Percentiles rank a stretch among this genome's conserved stretches.
phyloP scores from a whole-genome alignment of 1,139 yeast genomes.

The Tardiomyces digboiensis region DNA sequence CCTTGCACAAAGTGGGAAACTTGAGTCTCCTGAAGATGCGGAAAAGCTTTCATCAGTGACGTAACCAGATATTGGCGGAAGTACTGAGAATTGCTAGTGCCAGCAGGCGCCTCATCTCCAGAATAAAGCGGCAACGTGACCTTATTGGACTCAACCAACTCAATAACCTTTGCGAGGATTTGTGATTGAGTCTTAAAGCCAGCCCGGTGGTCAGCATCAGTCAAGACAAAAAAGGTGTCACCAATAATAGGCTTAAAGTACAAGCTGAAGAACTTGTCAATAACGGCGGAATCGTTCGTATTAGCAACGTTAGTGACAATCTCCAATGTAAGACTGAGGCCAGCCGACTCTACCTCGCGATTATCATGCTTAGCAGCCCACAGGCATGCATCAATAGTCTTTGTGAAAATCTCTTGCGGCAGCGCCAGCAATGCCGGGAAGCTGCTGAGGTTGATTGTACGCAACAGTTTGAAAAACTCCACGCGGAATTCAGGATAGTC shows the following conservation, averaged over 20 bases:
- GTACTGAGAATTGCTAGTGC: conserved; percentile 72
- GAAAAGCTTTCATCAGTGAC: conserved; percentile 80
- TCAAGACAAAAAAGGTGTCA: conserved; percentile 86
- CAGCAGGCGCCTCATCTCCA: conserved; percentile 61
- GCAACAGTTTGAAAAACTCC: conserved; percentile 82
- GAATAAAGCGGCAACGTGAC: conserved; percentile 75
- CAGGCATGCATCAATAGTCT: conserved; percentile 84
- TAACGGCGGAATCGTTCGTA: conserved; percentile 58
- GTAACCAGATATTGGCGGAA: conserved; percentile 76
- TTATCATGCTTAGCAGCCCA: conserved; percentile 99
- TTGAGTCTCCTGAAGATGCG: conserved; percentile 79
- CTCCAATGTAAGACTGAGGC: conserved; percentile 73
- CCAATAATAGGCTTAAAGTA: conserved; percentile 85
- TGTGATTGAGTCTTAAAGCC: conserved; percentile 88
- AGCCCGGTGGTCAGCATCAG: conserved; percentile 97
- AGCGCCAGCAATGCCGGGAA: conserved; percentile 81
- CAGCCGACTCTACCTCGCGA: conserved; percentile 90
- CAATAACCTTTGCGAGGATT: conserved; percentile 73
- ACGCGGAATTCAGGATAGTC: conserved; percentile 98
- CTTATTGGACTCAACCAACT: conserved; percentile 67
- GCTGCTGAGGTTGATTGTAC: conserved; percentile 77
- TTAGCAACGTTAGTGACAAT: conserved; percentile 75
- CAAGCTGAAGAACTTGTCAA: conserved; percentile 79
- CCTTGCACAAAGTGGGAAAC: conserved; percentile 74
- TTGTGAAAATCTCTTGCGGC: conserved; percentile 87